A percentile compares a stretch with the other conserved stretches of the same genome.
phyloP scores from a whole-genome alignment of 257 asterid species.

The Plectranthus barbatus region DNA sequence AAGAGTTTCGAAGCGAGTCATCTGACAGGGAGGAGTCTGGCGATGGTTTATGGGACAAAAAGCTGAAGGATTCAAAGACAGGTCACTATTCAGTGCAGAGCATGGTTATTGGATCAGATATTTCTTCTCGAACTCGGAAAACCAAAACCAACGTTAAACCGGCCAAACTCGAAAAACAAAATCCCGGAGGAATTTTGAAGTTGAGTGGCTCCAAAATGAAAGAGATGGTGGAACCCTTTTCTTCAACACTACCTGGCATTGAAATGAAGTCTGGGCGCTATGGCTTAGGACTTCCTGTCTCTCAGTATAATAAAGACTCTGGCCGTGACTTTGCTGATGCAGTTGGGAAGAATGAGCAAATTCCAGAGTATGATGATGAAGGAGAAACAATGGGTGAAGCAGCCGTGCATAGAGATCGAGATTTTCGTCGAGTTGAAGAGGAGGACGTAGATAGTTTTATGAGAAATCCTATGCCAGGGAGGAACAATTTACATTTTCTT shows the following conservation, averaged over 20 bases:
- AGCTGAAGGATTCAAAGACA: slow-evolving; percentile 51
- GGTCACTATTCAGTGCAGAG: slow-evolving; percentile 38
- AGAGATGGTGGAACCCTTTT: slow-evolving; percentile 40
- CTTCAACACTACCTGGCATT: slow-evolving; percentile 36
- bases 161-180: slow-evolving; percentile 50
- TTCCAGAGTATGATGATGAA: slow-evolving; percentile 45
- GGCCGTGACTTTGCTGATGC: slow-evolving; percentile 41
- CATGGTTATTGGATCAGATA: slow-evolving; percentile 35
- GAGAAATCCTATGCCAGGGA: slow-evolving; percentile 37
- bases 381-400: slow-evolving; percentile 58
- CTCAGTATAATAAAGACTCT: slow-evolving; percentile 33
- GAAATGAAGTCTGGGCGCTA: slow-evolving; percentile 36
- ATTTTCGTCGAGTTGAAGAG: slow-evolving; percentile 38
- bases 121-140: slow-evolving; percentile 40
- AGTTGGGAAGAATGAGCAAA: slow-evolving; percentile 39
- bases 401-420: slow-evolving; percentile 49
- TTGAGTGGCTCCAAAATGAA: slow-evolving; percentile 44
- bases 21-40: slow-evolving; percentile 80
- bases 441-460: slow-evolving; percentile 37
- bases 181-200: slow-evolving; percentile 56
- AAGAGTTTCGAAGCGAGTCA: slow-evolving; percentile 65
- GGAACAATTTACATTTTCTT: slow-evolving; percentile 38
- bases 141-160: slow-evolving; percentile 32
- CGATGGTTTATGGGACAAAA: slow-evolving; percentile 66
- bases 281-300: slow-evolving; percentile 32